Percentiles rank a stretch among this genome's conserved stretches.
phyloP scores from a whole-genome alignment of 2,329 filamentous ascomycete genomes.

The Zalaria obscura region DNA sequence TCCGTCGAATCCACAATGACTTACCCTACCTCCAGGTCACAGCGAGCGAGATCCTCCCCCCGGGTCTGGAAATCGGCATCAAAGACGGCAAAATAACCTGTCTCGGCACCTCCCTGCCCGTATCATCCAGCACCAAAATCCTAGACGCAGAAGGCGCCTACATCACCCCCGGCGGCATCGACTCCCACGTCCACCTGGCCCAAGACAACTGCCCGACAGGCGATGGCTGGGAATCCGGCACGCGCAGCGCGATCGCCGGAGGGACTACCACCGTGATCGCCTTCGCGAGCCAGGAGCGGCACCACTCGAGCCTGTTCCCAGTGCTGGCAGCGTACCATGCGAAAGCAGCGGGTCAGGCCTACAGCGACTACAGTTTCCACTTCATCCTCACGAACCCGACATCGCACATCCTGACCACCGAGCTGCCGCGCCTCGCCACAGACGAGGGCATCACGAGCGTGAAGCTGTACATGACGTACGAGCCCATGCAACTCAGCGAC shows the following conservation, averaged over 20 bases:
- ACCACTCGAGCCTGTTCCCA: constrained; percentile 29
- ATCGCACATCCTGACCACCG: constrained; percentile 22
- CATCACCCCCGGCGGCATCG: constrained; percentile 33
- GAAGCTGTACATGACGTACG: constrained; percentile 42
- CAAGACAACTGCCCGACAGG: constrained; percentile 30
- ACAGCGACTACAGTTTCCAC: constrained; percentile 45
- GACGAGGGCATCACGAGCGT: constrained; percentile 32
- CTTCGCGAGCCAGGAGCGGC: constrained; percentile 41
- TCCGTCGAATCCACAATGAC: no score
- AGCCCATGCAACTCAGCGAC: constrained; percentile 35
- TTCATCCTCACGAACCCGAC: constrained; percentile 35
- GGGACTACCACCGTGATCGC: constrained; percentile 45
- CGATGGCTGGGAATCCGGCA: constrained; percentile 34
- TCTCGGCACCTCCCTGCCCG: constrained; percentile 25
- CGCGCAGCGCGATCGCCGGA: constrained; percentile 41
- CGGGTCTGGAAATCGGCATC: constrained; percentile 33
- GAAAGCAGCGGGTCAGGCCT: constrained; percentile 30
- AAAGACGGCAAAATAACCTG: constrained; percentile 30
- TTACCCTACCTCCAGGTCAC: constrained; percentile 22
- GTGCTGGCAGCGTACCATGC: constrained; percentile 34
- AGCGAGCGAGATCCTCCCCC: constrained; percentile 29
- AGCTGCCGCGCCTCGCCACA: constrained; percentile 26
- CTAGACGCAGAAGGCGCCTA: constrained; percentile 33
- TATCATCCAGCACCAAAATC: constrained; percentile 18
- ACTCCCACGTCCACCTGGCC: constrained; percentile 35